These are phyloP conservation scores for Globisporangium cylindrosporum DNA, from an alignment of 352 stramenopile species.

Conservation along the genomic window DNA sequence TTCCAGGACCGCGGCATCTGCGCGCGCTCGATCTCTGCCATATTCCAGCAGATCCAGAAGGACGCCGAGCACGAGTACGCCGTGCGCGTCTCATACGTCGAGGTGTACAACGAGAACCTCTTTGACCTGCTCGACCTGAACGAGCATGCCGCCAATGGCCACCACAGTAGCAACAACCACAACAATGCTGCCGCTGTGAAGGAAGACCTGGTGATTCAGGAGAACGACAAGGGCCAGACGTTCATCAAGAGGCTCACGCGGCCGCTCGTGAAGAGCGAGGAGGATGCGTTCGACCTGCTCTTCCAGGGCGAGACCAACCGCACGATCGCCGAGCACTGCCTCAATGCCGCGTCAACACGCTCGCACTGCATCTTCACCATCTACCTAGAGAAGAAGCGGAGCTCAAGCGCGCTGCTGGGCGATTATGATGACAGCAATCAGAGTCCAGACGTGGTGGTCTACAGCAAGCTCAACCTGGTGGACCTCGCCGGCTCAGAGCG, in stretches of 20 bases:
- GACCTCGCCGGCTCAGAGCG: constrained; percentile 93
- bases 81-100: constrained; percentile 77
- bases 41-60: constrained; percentile 51
- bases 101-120: constrained; percentile 90
- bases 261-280: constrained; percentile 53
- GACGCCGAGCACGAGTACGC: constrained; percentile 47
- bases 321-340: constrained; percentile 74
- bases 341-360: constrained; percentile 72
- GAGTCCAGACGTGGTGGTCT: constrained; percentile 27
- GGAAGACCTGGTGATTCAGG: constrained; percentile 51
- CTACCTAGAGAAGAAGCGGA: constrained; percentile 53
- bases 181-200: constrained; percentile 10
- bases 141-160: constrained; percentile 8
- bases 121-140: constrained; percentile 75
- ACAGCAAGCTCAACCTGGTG: constrained; percentile 92
- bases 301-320: constrained; percentile 79
- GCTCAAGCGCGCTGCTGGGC: constrained; percentile 21
- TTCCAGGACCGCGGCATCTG: constrained; percentile 67
- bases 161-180: constrained; percentile 18
- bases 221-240: constrained; percentile 63
- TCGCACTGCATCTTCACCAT: constrained; percentile 84
- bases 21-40: constrained; percentile 46
- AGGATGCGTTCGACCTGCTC: constrained; percentile 73
- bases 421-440: constrained; percentile 14
- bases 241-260: constrained; percentile 63